Conservation (phyloP, 129 eudicot species). For the Cynara cardunculus region DNA sequence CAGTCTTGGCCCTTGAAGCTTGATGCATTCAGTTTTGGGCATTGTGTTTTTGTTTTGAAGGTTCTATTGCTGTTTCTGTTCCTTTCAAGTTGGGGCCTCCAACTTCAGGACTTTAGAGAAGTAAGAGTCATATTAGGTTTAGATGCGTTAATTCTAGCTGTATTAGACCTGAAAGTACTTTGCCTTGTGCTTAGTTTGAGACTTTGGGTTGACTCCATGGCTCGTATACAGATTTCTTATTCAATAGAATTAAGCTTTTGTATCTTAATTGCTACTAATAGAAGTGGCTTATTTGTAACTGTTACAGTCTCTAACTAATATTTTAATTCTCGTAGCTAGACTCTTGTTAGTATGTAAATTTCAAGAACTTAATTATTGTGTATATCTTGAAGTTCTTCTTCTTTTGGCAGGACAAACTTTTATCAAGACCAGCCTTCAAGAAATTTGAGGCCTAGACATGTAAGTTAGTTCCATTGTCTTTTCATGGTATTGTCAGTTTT, state of each 20-base stretch:
- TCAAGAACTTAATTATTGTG: background rate
- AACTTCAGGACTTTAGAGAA: too few relatives aligned
- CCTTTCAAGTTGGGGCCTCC: too few relatives aligned
- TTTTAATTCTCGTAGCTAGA: background rate
- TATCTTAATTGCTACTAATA: background rate
- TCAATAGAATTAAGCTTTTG: background rate
- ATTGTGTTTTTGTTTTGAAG: too few relatives aligned
- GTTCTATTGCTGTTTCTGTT: too few relatives aligned
- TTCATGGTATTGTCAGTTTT: background rate
- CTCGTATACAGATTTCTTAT: background rate
- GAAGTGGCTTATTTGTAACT: background rate
- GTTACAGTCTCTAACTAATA: background rate
- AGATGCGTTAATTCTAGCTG: too few relatives aligned
- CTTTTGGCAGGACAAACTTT: slow-evolving; percentile 37
- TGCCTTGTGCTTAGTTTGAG: background rate
- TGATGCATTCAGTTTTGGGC: too few relatives aligned
- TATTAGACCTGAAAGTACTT: background rate
- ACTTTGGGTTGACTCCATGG: background rate
- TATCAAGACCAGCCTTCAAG: slow-evolving; percentile 32
- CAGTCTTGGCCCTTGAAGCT: too few relatives aligned
- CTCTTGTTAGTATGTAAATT: background rate
- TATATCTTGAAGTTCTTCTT: background rate
- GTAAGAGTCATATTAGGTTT: background rate
- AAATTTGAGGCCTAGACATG: slow-evolving; percentile 50
- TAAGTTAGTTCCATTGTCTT: slow-evolving; percentile 34